Base-by-base conservation (phyloP, 73 alveolate genomes). In the Diophrys sp. region DNA sequence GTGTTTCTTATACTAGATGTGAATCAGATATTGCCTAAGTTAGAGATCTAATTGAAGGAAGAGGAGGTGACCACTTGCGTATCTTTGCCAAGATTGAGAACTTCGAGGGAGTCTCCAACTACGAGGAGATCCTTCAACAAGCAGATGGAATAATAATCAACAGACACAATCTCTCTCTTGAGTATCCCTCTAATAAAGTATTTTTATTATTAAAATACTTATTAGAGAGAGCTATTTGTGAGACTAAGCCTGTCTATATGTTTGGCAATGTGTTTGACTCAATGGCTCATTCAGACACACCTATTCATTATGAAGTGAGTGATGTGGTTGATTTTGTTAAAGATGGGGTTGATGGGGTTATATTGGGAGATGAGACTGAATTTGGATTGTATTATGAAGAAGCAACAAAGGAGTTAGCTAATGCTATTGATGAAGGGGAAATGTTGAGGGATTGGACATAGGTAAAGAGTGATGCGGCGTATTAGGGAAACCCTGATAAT, bases 261-360 rank as follows among this genome's bases (percentile, higher is more conserved):
- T 31, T 56, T 0, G 54, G 32, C 14, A 62, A 77, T 1, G 67
- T 77, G 30, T 67, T 77, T 1, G 74, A 57, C 18, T 77, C 85
- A 62, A 77, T 77, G 85, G 44, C 67, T 8, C 31, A 56, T 0
- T 23, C 23, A 23, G 14, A 33, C 2, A 31, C 34, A 0, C 85
- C 85, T 0, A 24, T 71, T 31, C 24, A 62, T 23, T 34, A 73
- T 2, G 85, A 77, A 27, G 73, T 62, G 14, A 54, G 76, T 26
- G 85, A 77, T 77, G 72, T 77, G 0, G 85, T 74, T n/a, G 67
- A 67, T 54, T 1, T 33, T 23, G 29, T 57, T 23, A 34, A 66
- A 2, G 77, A 57, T 29, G 85, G 85, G 5, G 85, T 56, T 31
- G 85, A 77, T 31, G 56, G 85, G 1, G 28, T 77, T 1, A 77